phyloP scores from a whole-genome alignment of 108 stramenopile genomes.

The Nannochloropsis salina region DNA sequence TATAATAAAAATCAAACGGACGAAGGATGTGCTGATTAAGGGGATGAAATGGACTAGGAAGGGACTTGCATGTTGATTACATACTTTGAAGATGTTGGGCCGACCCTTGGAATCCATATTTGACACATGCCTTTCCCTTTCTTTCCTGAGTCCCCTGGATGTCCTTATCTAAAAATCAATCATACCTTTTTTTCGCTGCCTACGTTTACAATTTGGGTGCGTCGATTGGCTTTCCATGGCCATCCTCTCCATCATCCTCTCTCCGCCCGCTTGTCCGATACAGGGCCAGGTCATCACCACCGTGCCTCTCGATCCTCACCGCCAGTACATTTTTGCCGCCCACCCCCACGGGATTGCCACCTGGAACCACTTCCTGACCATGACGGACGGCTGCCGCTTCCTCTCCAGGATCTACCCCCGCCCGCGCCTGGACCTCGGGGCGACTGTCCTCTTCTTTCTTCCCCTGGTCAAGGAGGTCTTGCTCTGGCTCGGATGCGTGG shows the following conservation, averaged over 20 bases:
- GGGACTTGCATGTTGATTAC: too few relatives aligned
- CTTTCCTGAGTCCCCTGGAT: too few relatives aligned
- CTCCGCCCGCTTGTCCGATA: neutral
- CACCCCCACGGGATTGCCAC: neutral
- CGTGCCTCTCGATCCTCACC: neutral
- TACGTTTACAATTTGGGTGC: too few relatives aligned
- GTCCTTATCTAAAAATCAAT: too few relatives aligned
- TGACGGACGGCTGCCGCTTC: slow-evolving; percentile 22
- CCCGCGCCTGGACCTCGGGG: slow-evolving; percentile 1
- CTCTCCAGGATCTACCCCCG: neutral
- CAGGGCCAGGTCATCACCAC: neutral
- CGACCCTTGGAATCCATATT: too few relatives aligned
- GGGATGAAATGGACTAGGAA: too few relatives aligned
- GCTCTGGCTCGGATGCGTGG: slow-evolving; percentile 15
- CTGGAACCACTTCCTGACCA: slow-evolving; percentile 12
- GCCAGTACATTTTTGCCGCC: neutral
- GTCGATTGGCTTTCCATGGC: neutral
- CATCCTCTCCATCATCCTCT: neutral
- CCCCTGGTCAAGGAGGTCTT: slow-evolving; percentile 1
- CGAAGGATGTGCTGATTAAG: too few relatives aligned
- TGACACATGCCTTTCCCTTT: too few relatives aligned
- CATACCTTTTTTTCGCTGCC: too few relatives aligned
- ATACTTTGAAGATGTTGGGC: too few relatives aligned
- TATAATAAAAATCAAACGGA: neutral
- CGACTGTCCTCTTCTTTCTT: neutral